These are phyloP conservation scores for Berberis vulgaris DNA, from an alignment of 164 flowering plant species.

Conservation along the genomic window DNA sequence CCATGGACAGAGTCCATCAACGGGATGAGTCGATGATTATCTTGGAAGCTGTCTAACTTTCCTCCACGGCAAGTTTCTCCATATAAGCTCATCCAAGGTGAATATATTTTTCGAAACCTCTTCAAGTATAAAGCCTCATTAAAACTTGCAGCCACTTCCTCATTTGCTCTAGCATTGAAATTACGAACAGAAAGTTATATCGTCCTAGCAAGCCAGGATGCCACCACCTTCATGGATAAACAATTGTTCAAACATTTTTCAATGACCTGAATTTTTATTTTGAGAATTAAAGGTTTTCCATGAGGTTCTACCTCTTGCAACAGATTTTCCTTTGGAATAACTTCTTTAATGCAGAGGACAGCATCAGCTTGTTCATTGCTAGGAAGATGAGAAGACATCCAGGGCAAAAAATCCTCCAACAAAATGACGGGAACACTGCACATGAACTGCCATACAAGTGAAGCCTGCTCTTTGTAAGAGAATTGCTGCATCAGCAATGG, in stretches of 20 bases:
- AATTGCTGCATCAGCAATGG: conserved; percentile 55
- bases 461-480: conserved; percentile 61
- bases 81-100: conserved; percentile 9
- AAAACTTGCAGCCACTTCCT: conserved; percentile 12
- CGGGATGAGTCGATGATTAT: conserved; percentile 17
- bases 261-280: no score
- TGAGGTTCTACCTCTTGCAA: conserved; percentile 62
- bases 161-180: conserved; percentile 8
- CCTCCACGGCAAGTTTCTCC: conserved; percentile 13
- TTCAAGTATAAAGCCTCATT: conserved; percentile 18
- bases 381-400: conserved; percentile 60
- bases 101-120: conserved; percentile 15
- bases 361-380: conserved; percentile 38
- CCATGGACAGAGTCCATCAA: conserved; percentile 51
- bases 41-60: conserved; percentile 6
- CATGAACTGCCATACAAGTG: conserved; percentile 72
- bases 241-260: no score
- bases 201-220: conserved; percentile 48
- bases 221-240: conserved; percentile 45
- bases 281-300: not conserved
- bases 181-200: conserved; percentile 13
- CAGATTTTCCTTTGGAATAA: conserved; percentile 53
- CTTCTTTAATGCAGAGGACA: conserved; percentile 29
- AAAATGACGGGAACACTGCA: conserved; percentile 65
- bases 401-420: conserved; percentile 61